Percentiles rank a stretch among this genome's conserved stretches.
Evolutionary conservation across 805 yeast genomes (phyloP).

Genomic region (Metschnikowia santaceciliae): DNA sequence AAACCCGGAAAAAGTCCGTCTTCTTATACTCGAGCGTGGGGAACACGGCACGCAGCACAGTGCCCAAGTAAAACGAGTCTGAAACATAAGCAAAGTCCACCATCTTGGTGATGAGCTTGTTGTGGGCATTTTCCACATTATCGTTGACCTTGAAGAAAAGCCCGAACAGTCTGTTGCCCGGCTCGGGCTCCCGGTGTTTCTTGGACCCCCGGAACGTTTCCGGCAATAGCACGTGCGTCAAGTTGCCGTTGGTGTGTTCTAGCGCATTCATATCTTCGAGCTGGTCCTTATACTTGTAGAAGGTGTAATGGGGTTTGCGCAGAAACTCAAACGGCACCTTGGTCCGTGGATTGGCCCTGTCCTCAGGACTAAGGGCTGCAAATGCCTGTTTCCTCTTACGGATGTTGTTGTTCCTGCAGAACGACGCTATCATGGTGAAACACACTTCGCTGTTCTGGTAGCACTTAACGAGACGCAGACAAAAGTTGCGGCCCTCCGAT

Average conservation of each 20-base stretch:
- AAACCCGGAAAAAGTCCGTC: conserved; percentile 30
- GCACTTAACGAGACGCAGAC: conserved; percentile 23
- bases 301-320: conserved; percentile 19
- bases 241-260: conserved; percentile 27
- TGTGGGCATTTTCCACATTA: conserved; percentile 21
- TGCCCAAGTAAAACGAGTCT: conserved; percentile 32
- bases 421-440: conserved; percentile 21
- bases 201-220: conserved; percentile 15
- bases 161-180: conserved; percentile 24
- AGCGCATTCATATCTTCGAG: conserved; percentile 14
- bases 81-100: conserved; percentile 23
- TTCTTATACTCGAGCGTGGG: conserved; percentile 12
- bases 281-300: conserved; percentile 16
- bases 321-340: conserved; percentile 22
- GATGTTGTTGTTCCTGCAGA: conserved; percentile 21
- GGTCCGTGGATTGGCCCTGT: conserved; percentile 12
- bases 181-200: conserved; percentile 14
- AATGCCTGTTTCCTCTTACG: conserved; percentile 8
- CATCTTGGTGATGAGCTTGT: conserved; percentile 17
- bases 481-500: conserved; percentile 23
- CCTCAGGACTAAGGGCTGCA: conserved; percentile 11
- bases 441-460: conserved; percentile 21
- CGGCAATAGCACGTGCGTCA: conserved; percentile 26
- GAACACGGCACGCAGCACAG: conserved; percentile 22
- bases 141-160: conserved; percentile 30